Base-by-base conservation (phyloP, 495 filamentous ascomycete species). In the Penicillium nucicola region DNA sequence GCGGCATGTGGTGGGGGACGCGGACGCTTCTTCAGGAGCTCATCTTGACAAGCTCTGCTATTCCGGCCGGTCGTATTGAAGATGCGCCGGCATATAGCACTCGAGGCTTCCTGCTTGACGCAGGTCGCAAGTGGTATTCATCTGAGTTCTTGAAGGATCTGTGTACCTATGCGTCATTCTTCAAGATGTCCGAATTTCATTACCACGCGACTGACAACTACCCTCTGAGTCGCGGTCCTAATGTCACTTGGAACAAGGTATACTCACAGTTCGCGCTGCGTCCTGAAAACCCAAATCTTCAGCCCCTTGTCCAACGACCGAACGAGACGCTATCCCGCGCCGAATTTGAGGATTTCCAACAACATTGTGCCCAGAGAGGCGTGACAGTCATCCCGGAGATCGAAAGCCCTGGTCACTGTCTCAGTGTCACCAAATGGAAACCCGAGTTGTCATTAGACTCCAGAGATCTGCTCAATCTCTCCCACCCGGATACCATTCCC, bases 141-240 rank as follows among this genome's bases (percentile, higher is more conserved):
- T 61, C 70, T 13, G 57, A 62, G 2, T 81, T 77, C 45, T 61
- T 82, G 42, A 81, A 79, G 25, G 78, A 81, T 7, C 66, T 82
- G 13, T 82, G 79, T 61, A 78, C 74, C 13, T 82, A 80, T 49
- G 76, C 77, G 3, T 75, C 65, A 1, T 80, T 78, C 58, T 82
- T 81, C 64, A 81, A 81, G 51, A 68, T 81, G 57, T 77, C 69
- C 42, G 79, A 81, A 46, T 82, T 82, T 37, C 79, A 81, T 43
- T 81, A 79, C 53, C 79, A 82, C 54, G 69, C 72, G 13, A 79
- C 69, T 58, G 79, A 82, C 64, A 81, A 82, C 55, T 79, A 78
- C 48, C 79, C 79, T 1, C 56, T 81, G 17, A 80, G 69, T 36
- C 76, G 78, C 17, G 79, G 79, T 4, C 72, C 63, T 17, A 78